phyloP scores from a whole-genome alignment of 352 stramenopile species.

The Phytophthora aleatoria region DNA sequence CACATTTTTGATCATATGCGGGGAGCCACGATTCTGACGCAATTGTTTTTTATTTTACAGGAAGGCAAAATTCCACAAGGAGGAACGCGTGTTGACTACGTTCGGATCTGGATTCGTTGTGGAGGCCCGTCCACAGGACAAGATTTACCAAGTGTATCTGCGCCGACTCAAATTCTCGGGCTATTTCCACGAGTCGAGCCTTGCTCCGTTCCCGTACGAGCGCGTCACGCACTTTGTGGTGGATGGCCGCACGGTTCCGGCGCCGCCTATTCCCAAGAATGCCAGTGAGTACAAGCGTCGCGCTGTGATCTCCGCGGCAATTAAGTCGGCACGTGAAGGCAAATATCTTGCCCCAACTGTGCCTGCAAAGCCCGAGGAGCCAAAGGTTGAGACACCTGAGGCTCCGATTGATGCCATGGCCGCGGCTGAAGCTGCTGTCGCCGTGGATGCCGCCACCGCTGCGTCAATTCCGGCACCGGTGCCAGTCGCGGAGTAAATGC shows the following conservation, averaged over 20 bases:
- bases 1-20: no score
- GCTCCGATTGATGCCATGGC: slow-evolving; percentile 27
- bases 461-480: slow-evolving; percentile 24
- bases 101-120: slow-evolving; percentile 85
- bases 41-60: slow-evolving; percentile 30
- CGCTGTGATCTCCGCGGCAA: slow-evolving; percentile 70
- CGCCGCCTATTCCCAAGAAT: slow-evolving; percentile 70
- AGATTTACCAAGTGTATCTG: slow-evolving; percentile 82
- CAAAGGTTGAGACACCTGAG: slow-evolving; percentile 16
- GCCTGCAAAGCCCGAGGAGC: slow-evolving; percentile 22
- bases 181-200: slow-evolving; percentile 74
- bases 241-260: slow-evolving; percentile 68
- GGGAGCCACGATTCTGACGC: not conserved
- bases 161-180: slow-evolving; percentile 72
- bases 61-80: slow-evolving; percentile 73
- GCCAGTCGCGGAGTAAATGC: slow-evolving; percentile 30
- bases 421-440: slow-evolving; percentile 27
- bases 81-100: slow-evolving; percentile 74
- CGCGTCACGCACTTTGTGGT: slow-evolving; percentile 87
- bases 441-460: slow-evolving; percentile 21
- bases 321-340: slow-evolving; percentile 57
- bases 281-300: slow-evolving; percentile 69
- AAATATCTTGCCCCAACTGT: slow-evolving; percentile 30
- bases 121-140: slow-evolving; percentile 56
- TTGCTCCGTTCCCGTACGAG: slow-evolving; percentile 82